Evolutionary conservation across 192 early-diverging fungal genomes (phyloP), one percentile per base, ranked within the genome.

Genomic region (Oehlia diaphana): DNA sequence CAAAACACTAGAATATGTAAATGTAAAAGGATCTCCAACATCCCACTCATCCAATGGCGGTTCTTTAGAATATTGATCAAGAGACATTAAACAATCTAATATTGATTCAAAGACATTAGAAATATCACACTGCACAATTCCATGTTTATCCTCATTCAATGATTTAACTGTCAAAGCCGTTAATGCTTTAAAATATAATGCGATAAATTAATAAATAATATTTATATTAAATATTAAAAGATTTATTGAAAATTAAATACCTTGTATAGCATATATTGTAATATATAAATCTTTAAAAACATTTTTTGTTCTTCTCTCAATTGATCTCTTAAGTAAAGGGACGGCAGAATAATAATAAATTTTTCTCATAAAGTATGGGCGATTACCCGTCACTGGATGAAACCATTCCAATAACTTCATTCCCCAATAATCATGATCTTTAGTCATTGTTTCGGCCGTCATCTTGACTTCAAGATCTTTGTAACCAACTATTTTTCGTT

Each of bases 61-160:
- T 39, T 74, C 35, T 10, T 74, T 53, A n/a, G 73, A 35, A 62
- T 74, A 83, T 9, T 42, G 53, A n/a, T 85, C 84, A 4, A 85
- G 58, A 2, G 82, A 74, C 64, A 83, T 80, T 49, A 85, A 77
- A 73, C 82, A 58, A 16, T 72, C 75, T 26, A 85, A 63, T 78
- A 85, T 80, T 21, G 74, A 23, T 76, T 85, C 84, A 5, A 85
- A 71, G 26, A 85, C 78, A 19, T 65, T 81, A 3, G 84, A 26
- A 16, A 83, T 85, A 61, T 85, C 84, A 65, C 71, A 80, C 39
- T 85, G 84, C 4, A 85, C 84, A 9, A 85, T 64, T 33, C 84
- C 84, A 76, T 74, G 79, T 31, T 76, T 71, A 68, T 85, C 84
- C 49, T 83, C 82, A 2, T 65, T n/a, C 49, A 81, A 83, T 0